phyloP scores from a whole-genome alignment of 768 basidiomycete species.

The Trametes coccinea region DNA sequence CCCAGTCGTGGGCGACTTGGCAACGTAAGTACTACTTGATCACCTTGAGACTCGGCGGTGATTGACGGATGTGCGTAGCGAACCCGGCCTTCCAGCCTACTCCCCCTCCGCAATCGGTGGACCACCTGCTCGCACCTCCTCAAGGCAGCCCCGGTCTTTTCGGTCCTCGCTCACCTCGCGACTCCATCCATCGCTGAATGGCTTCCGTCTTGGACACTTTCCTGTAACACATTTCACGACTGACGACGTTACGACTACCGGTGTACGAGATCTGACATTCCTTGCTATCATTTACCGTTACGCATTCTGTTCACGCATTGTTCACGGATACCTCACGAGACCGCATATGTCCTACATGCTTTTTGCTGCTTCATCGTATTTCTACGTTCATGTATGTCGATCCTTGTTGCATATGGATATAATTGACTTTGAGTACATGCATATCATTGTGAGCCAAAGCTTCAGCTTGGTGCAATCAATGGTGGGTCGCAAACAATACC shows the following conservation, averaged over 20 bases:
- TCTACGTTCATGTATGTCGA: slow-evolving; percentile 10
- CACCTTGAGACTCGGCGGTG: not conserved
- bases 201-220: not conserved
- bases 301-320: not conserved
- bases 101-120: slow-evolving; percentile 57
- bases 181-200: slow-evolving; percentile 27
- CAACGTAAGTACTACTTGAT: slow-evolving; percentile 31
- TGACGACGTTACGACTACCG: slow-evolving; percentile 7
- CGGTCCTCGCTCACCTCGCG: slow-evolving; percentile 70
- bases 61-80: slow-evolving; percentile 41
- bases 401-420: slow-evolving; percentile 7
- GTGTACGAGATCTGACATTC: not conserved
- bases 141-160: slow-evolving; percentile 68
- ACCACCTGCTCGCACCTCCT: slow-evolving; percentile 54
- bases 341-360: slow-evolving; percentile 7
- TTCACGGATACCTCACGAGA: not conserved
- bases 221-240: not conserved
- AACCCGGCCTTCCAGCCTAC: slow-evolving; percentile 58
- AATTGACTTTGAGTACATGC: not conserved
- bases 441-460: no score
- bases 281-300: not conserved
- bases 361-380: slow-evolving; percentile 4
- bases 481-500: no score
- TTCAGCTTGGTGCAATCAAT: no score
- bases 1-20: slow-evolving; percentile 44